Evolutionary conservation across 1,139 yeast species (phyloP).

Genomic region (Hansenula lynferdii): DNA sequence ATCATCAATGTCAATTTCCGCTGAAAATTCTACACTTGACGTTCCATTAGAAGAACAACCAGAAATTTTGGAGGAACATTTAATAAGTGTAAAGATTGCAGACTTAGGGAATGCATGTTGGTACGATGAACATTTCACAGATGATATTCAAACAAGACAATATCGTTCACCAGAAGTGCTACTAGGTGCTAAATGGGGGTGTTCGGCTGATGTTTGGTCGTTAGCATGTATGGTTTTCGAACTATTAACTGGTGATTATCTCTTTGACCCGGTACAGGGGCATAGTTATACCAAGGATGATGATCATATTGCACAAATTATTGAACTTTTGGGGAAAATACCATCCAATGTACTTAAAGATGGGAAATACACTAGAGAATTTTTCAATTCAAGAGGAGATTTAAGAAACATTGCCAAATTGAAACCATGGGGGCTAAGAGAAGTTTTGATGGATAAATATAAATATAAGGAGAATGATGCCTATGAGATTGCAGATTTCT

Average conservation of each 20-base stretch:
- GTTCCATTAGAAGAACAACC: neutral
- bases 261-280: slow-evolving; percentile 57
- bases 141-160: slow-evolving; percentile 73
- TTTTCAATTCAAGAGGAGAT: slow-evolving; percentile 47
- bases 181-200: slow-evolving; percentile 65
- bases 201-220: slow-evolving; percentile 75
- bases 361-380: slow-evolving; percentile 48
- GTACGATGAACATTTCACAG: slow-evolving; percentile 60
- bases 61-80: slow-evolving; percentile 14
- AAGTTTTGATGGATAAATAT: slow-evolving; percentile 58
- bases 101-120: slow-evolving; percentile 77
- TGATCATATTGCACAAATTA: slow-evolving; percentile 71
- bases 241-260: slow-evolving; percentile 67
- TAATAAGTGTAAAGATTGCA: slow-evolving; percentile 56
- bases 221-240: slow-evolving; percentile 69
- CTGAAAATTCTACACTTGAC: slow-evolving; percentile 10
- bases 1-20: slow-evolving; percentile 24
- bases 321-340: slow-evolving; percentile 57
- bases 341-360: slow-evolving; percentile 45
- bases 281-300: slow-evolving; percentile 58
- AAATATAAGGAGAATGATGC: slow-evolving; percentile 46
- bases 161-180: slow-evolving; percentile 68
- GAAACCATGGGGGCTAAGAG: slow-evolving; percentile 61
- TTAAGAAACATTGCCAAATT: slow-evolving; percentile 54
- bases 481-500: slow-evolving; percentile 52